Base-by-base conservation (phyloP, 148 eudicot genomes). In the Silene latifolia region DNA sequence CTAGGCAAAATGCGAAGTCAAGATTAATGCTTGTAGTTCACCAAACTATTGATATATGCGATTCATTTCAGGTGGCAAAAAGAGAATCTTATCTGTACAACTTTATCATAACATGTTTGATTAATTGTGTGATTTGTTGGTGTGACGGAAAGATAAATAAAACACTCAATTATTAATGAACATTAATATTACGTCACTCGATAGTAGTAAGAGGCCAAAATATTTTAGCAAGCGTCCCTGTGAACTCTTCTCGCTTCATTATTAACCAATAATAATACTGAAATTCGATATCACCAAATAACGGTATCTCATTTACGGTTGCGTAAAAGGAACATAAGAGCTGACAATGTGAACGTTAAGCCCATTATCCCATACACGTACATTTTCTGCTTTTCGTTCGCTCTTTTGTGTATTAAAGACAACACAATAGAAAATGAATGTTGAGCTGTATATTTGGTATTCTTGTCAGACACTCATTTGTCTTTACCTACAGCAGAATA, bases 11-110 rank as follows among this genome's bases (percentile, higher is more conserved):
- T 27, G 15, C 70, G 42, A 20, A 71, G 0, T 23, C 44, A 60
- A 63, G 32, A 71, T 77, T 62, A 63, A 35, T 51, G 51, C 73
- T 69, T 46, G 14, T 32, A 9, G 39, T 57, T 66, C 23, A 66
- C 69, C 0, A 39, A 0, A 39, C 44, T 39, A 39, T n/a, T 39
- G 44, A 39, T 39, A 39, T 44, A 21, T 39, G n/a, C 47, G n/a
- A 42, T 73, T 21, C 76, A 73, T 47, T 44, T 44, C 76, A 44
- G 17, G n/a, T n/a, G n/a, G 44, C 61, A 27, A 53, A 51, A 25
- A 11, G 17, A 25, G 17, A 9, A 29, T 25, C 48, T 71, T 71
- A 71, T 71, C 74, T 71, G 23, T 18, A 23, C 13, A 71, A 18
- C 60, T 24, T 56, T 46, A 51, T 13, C 56, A 4, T 51, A 7